Base-by-base conservation (phyloP, 768 basidiomycete species). In the Tephrocybe sp. region DNA sequence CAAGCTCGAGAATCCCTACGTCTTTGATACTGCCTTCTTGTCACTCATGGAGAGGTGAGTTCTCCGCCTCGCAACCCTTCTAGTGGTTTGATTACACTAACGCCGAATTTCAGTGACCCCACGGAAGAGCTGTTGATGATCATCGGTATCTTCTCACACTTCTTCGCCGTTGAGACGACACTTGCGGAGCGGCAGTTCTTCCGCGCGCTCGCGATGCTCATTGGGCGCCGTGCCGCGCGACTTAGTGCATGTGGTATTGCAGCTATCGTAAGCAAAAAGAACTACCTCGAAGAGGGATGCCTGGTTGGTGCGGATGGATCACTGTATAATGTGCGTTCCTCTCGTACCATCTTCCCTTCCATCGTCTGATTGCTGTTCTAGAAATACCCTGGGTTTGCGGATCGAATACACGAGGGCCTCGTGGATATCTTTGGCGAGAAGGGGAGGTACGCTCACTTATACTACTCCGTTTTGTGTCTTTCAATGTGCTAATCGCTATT, bases 301-400 rank as follows among this genome's bases (percentile, higher is more conserved):
- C 70, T 78, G 2, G 91, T 96, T 16, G 94, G 91, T 37, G 92
- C 92, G 1, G 96, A 98, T 63, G 96, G 96, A 3, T 89, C 86
- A n/a, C 67, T 98, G 60, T 98, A 98, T 69, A 96, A 95, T 61
- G 93, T 94, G 53, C 53, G 87, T 73, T 4, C 19, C 27, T 19
- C 11, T 42, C 11, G 21, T 30, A 13, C 22, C 30, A 15, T 42
- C 19, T 54, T 25, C 30, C 41, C 42, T 11, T 21, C n/a, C n/a
- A n/a, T n/a, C n/a, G n/a, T 9, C 32, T 16, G 12, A 25, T n/a
- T 42, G 44, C 25, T 35, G 24, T 34, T 30, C 13, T 51, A 98
- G 93, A 97, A 98, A 91, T 98, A 98, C 70, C 97, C 97, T 26
- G 84, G 88, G 31, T 99, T 98, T 64, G 82, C 94, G 30, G 91